phyloP scores from a whole-genome alignment of 495 filamentous ascomycete species.

The Penicillium maclennaniae region DNA sequence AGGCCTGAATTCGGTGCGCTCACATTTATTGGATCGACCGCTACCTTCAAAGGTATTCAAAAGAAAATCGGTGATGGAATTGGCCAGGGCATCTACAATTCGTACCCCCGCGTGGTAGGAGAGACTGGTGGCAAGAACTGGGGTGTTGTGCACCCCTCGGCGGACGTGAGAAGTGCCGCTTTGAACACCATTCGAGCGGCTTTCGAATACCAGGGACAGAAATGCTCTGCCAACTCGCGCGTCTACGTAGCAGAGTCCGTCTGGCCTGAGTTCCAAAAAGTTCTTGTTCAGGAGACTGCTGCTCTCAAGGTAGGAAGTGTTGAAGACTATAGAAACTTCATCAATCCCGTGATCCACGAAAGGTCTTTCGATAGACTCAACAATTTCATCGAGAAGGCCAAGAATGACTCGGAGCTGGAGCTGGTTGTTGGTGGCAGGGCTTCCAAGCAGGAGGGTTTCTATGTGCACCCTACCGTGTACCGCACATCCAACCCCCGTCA shows the following conservation, averaged over 20 bases:
- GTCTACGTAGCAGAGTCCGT: conserved; percentile 66
- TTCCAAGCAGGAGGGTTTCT: conserved; percentile 63
- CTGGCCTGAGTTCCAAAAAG: conserved; percentile 56
- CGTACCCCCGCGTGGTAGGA: conserved; percentile 75
- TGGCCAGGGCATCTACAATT: conserved; percentile 60
- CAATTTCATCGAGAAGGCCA: conserved; percentile 59
- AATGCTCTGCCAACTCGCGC: conserved; percentile 78
- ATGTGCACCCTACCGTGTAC: conserved; percentile 70
- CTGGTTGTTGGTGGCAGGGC: conserved; percentile 66
- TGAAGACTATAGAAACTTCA: conserved; percentile 58
- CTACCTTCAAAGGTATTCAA: conserved; percentile 70
- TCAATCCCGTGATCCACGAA: conserved; percentile 74
- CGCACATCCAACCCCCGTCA: conserved; percentile 56
- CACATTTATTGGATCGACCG: conserved; percentile 76
- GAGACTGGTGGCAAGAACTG: conserved; percentile 92
- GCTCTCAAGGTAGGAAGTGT: conserved; percentile 49
- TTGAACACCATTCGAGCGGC: conserved; percentile 76
- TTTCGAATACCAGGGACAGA: conserved; percentile 87
- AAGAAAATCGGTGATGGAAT: conserved; percentile 67
- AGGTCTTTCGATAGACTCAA: conserved; percentile 64
- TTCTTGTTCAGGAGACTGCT: conserved; percentile 39
- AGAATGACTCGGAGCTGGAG: conserved; percentile 57
- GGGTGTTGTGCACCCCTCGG: conserved; percentile 70
- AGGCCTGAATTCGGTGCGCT: conserved; percentile 68
- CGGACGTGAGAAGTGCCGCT: conserved; percentile 69